phyloP scores from a whole-genome alignment of 177 flowering plant species.

The Vitis hybrid region DNA sequence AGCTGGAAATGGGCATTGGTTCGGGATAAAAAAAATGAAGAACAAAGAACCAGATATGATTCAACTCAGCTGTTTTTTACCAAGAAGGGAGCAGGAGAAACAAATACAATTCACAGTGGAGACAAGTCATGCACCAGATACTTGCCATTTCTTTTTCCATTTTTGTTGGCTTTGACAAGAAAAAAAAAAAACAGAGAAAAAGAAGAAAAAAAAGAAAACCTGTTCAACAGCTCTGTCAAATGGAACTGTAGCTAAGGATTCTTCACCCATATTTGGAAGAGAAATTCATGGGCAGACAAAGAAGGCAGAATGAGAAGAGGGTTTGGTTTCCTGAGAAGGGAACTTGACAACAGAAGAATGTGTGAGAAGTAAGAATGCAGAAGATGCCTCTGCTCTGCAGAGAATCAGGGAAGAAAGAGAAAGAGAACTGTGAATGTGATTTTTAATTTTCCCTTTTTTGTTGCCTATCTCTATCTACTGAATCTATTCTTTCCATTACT shows the following conservation, averaged over 20 bases:
- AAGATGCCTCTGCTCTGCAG: slow-evolving; percentile 14
- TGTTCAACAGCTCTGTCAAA: slow-evolving; percentile 47
- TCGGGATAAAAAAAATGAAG: too few relatives aligned
- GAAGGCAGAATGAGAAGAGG: slow-evolving; percentile 10
- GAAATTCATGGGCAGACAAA: slow-evolving; percentile 8
- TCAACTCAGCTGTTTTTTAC: too few relatives aligned
- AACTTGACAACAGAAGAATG: slow-evolving; percentile 24
- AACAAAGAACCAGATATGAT: too few relatives aligned
- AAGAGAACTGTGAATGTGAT: neutral
- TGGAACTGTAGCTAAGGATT: slow-evolving; percentile 17
- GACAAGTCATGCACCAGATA: too few relatives aligned
- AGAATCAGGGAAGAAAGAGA: slow-evolving; percentile 12
- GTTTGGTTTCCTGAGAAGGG: slow-evolving; percentile 22
- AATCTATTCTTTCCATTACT: slow-evolving; percentile 17
- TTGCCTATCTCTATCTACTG: neutral
- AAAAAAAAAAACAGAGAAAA: neutral
- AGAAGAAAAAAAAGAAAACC: slow-evolving; percentile 19
- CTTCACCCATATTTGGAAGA: slow-evolving; percentile 37
- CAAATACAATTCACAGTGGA: too few relatives aligned
- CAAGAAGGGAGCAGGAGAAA: too few relatives aligned
- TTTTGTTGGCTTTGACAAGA: neutral
- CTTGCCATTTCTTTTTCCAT: too few relatives aligned
- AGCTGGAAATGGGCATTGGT: too few relatives aligned
- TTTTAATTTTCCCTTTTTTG: neutral
- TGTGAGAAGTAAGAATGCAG: slow-evolving; percentile 8